Conservation (phyloP, 2,329 filamentous ascomycete genomes). For the Calcarisporium arbuscula region DNA sequence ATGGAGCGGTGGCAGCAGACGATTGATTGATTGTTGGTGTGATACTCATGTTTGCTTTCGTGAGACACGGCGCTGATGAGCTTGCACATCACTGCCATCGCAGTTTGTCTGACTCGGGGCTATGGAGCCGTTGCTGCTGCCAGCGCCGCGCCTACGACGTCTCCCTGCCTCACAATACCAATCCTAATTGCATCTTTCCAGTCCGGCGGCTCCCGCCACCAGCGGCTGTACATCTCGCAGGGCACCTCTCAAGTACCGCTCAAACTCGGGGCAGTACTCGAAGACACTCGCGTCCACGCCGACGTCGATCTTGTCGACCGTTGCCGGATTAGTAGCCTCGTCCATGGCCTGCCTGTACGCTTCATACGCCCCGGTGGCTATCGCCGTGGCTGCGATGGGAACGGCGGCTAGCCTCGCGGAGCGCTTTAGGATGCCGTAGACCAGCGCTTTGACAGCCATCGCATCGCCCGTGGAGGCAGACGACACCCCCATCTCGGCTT, state of each 20-base stretch:
- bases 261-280: conserved; percentile 92
- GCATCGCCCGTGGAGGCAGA: conserved; percentile 78
- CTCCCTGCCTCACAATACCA: conserved; percentile 94
- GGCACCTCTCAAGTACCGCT: conserved; percentile 80
- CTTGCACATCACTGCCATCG: conserved; percentile 49
- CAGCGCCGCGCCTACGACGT: conserved; percentile 74
- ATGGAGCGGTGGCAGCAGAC: conserved; percentile 20
- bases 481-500: conserved; percentile 68
- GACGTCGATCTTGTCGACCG: too few species aligned
- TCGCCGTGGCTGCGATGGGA: conserved; percentile 75
- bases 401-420: conserved; percentile 87
- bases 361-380: conserved; percentile 69
- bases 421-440: conserved; percentile 78
- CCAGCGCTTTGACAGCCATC: conserved; percentile 76
- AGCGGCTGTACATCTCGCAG: conserved; percentile 66
- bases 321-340: too few species aligned
- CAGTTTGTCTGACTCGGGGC: too few species aligned
- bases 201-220: conserved; percentile 74
- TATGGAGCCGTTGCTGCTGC: conserved; percentile 84
- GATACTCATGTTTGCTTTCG: conserved; percentile 29
- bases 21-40: conserved; percentile 22
- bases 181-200: conserved; percentile 83
- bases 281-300: conserved; percentile 93
- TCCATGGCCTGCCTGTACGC: conserved; percentile 60
- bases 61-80: conserved; percentile 35